Evolutionary conservation across 495 filamentous ascomycete species (phyloP).

Genomic region (Annulohypoxylon nitens): DNA sequence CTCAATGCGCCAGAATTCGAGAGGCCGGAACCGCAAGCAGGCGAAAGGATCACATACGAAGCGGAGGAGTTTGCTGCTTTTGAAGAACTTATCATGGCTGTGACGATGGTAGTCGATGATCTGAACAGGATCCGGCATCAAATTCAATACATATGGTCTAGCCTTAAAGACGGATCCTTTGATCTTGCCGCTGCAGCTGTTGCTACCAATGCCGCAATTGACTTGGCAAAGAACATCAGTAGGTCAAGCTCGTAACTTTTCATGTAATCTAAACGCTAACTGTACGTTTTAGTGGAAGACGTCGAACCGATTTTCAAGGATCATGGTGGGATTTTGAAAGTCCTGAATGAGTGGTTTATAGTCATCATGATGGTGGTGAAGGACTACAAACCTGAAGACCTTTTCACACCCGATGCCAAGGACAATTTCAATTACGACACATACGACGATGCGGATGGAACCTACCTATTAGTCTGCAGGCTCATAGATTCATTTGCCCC

Average conservation of each 20-base stretch:
- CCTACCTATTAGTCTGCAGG: conserved; percentile 41
- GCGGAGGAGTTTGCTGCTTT: conserved; percentile 48
- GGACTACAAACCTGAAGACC: background rate
- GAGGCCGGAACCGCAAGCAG: conserved; percentile 17
- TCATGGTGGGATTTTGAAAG: conserved; percentile 40
- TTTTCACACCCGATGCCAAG: background rate
- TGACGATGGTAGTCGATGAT: conserved; percentile 44
- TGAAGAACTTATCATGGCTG: conserved; percentile 46
- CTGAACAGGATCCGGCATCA: conserved; percentile 36
- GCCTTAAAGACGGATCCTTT: conserved; percentile 47
- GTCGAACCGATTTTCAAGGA: conserved; percentile 45
- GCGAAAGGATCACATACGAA: conserved; percentile 48
- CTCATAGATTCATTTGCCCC: conserved; percentile 42
- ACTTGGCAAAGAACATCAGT: conserved; percentile 49
- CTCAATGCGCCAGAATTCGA: conserved; percentile 50
- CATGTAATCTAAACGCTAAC: background rate
- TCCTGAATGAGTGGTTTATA: conserved; percentile 46
- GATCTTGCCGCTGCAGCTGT: conserved; percentile 56
- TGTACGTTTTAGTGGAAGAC: conserved; percentile 52
- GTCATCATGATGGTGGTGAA: conserved; percentile 12
- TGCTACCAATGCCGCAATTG: conserved; percentile 58
- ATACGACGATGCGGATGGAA: conserved; percentile 51
- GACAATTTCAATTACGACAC: conserved; percentile 50
- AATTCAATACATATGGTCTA: conserved; percentile 46
- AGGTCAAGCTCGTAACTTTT: conserved; percentile 1